Evolutionary conservation across 768 basidiomycete genomes (phyloP).

Genomic region (Boletus insuetus): DNA sequence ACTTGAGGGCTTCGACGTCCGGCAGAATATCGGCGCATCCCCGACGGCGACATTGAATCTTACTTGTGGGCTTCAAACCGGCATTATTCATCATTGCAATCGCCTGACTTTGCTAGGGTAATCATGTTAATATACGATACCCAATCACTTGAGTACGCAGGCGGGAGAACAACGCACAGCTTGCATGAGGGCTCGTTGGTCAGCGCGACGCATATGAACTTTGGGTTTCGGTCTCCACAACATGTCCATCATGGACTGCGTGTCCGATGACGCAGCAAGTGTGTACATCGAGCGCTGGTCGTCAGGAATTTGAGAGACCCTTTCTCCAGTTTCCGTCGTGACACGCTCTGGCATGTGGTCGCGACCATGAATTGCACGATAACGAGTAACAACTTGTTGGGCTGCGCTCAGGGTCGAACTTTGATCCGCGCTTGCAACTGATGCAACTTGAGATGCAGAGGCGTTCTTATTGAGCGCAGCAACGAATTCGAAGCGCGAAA

Average conservation of each 20-base stretch:
- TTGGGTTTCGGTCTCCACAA: conserved; percentile 33
- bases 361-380: conserved; percentile 13
- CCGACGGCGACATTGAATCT: conserved; percentile 42
- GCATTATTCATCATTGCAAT: conserved; percentile 25
- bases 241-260: conserved; percentile 25
- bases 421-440: background rate
- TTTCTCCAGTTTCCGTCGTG: conserved; percentile 9
- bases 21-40: conserved; percentile 45
- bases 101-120: conserved; percentile 23
- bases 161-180: conserved; percentile 35
- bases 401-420: conserved; percentile 17
- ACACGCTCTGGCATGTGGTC: background rate
- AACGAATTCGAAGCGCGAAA: conserved; percentile 12
- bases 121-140: background rate
- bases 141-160: background rate
- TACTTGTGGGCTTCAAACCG: conserved; percentile 29
- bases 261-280: conserved; percentile 9
- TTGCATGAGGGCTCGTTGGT: conserved; percentile 35
- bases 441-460: background rate
- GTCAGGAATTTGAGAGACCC: conserved; percentile 19
- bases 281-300: conserved; percentile 29
- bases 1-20: conserved; percentile 44
- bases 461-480: background rate
- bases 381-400: conserved; percentile 19
- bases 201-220: conserved; percentile 35